Base-by-base conservation (phyloP, 2,329 filamentous ascomycete genomes). In the Sphaerulina populicola region DNA sequence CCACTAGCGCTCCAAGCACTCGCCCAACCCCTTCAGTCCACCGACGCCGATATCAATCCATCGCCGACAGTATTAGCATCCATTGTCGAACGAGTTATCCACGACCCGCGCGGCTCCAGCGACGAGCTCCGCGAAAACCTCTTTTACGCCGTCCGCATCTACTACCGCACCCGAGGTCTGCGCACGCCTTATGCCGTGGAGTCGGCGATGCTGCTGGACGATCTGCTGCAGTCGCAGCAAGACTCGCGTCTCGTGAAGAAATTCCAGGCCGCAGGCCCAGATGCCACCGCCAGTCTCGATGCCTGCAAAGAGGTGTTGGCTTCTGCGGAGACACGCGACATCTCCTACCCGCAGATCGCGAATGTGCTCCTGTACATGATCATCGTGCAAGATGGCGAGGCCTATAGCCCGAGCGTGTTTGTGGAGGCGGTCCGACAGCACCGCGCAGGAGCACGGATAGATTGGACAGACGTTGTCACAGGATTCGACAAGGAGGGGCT, bases 41-140 rank as follows among this genome's bases (percentile, higher is more conserved):
- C 77, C 52, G 76, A 79, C 46, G 77, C 80, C 37, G 81, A 86
- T 61, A 77, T 83, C 57, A 83, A 86, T 54, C 69, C 90, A 48
- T 76, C 74, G 9, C 75, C 83, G 29, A 72, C 79, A 38, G 88
- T 93, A 65, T 77, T 96, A 54, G 86, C 86, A 44, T 74, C 83
- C 53, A 83, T 94, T 52, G 76, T 96, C 68, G 88, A 95, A 68
- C 86, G 88, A 60, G 86, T 94, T 61, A 82, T 94, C 49, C 83
- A 93, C 68, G 83, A 90, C 61, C 88, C 89, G 29, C 86, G 86
- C 23, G 88, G 85, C 67, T 94, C 94, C 73, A 87, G 86, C 62
- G 81, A 88, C 49, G 77, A 83, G 47, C 83, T 80, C 51, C 82
- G 86, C 64, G 76, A 83, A 57, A 85, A 89, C 63, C 77, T 84